These are phyloP conservation scores for Lasiodiplodia gonubiensis DNA, from an alignment of 2,329 filamentous ascomycete species.

Conservation along the genomic window DNA sequence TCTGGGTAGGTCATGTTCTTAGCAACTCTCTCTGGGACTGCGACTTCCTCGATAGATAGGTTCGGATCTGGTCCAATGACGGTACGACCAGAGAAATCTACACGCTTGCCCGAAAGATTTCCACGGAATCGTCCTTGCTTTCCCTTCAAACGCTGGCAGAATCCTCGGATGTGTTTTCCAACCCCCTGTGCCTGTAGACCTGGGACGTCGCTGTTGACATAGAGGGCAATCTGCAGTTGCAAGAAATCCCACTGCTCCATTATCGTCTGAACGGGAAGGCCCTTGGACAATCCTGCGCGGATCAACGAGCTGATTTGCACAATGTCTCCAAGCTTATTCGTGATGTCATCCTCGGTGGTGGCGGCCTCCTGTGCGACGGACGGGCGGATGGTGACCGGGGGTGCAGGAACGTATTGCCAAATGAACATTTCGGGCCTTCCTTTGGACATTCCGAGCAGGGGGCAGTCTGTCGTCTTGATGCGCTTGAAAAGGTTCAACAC, in stretches of 20 bases:
- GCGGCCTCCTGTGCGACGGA: slow-evolving; percentile 92
- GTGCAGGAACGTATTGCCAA: slow-evolving; percentile 94
- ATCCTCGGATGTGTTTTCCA: slow-evolving; percentile 87
- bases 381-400: slow-evolving; percentile 90
- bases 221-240: slow-evolving; percentile 93
- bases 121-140: slow-evolving; percentile 98
- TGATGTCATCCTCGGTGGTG: slow-evolving; percentile 95
- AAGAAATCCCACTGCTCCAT: slow-evolving; percentile 99
- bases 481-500: slow-evolving; percentile 91
- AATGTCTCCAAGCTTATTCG: slow-evolving; percentile 95
- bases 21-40: slow-evolving; percentile 88
- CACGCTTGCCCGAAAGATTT: slow-evolving; percentile 96
- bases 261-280: slow-evolving; percentile 83
- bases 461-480: slow-evolving; percentile 83
- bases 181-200: slow-evolving; percentile 83
- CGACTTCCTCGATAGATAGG: slow-evolving; percentile 89
- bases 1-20: slow-evolving; percentile 97
- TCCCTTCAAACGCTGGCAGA: slow-evolving; percentile 93
- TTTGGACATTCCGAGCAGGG: slow-evolving; percentile 88
- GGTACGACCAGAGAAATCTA: slow-evolving; percentile 96
- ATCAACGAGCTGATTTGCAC: slow-evolving; percentile 90
- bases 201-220: slow-evolving; percentile 95
- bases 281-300: slow-evolving; percentile 79
- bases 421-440: slow-evolving; percentile 95
- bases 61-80: slow-evolving; percentile 99